phyloP scores from a whole-genome alignment of 352 stramenopile genomes.

The Elongisporangium undulatum region DNA sequence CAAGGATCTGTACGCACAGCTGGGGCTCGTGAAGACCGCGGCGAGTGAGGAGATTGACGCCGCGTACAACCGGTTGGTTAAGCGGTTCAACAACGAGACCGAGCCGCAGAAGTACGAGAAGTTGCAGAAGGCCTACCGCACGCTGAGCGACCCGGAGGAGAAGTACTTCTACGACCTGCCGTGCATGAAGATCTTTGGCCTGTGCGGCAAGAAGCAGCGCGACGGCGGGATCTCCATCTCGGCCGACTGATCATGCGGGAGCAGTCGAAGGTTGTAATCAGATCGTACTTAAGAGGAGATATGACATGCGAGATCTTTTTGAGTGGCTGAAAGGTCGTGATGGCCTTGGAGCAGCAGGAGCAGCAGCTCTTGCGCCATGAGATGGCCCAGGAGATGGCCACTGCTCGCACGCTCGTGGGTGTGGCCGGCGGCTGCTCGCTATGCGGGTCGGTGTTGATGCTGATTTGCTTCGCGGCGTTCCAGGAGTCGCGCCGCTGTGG shows the following conservation, averaged over 20 bases:
- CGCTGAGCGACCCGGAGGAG: constrained; percentile 71
- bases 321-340: constrained; percentile 4
- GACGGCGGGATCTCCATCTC: constrained; percentile 78
- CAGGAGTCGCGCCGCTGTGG: constrained; percentile 65
- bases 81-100: constrained; percentile 84
- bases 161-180: constrained; percentile 86
- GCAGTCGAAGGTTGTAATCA: not conserved
- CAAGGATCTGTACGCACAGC: constrained; percentile 79
- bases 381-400: constrained; percentile 23
- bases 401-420: constrained; percentile 33
- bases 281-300: constrained; percentile 2
- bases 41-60: constrained; percentile 70
- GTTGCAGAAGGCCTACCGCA: constrained; percentile 69
- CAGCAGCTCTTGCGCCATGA: constrained; percentile 6
- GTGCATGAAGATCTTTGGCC: constrained; percentile 78
- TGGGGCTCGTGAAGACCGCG: constrained; percentile 69
- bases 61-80: constrained; percentile 77
- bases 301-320: not conserved
- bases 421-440: constrained; percentile 41
- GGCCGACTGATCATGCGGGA: constrained; percentile 57
- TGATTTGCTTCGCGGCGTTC: constrained; percentile 51
- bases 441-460: constrained; percentile 34
- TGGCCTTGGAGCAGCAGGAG: constrained; percentile 3
- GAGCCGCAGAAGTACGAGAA: constrained; percentile 84
- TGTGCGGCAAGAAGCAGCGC: constrained; percentile 78